Conservation (phyloP, 352 stramenopile genomes). For the Peronospora destructor region DNA sequence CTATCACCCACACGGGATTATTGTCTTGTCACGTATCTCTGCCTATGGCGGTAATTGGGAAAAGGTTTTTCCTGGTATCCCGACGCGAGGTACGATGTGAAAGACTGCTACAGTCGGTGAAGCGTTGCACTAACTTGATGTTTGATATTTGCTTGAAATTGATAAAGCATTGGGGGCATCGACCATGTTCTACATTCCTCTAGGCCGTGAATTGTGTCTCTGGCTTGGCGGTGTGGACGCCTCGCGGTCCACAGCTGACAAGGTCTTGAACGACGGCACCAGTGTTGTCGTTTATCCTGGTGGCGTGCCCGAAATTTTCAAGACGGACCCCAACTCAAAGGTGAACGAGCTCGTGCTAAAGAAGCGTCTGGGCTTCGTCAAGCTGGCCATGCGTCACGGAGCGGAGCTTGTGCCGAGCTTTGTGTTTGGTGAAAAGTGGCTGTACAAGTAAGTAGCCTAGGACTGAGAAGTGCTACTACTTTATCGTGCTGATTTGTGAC, state of each 20-base stretch:
- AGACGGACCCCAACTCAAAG: conserved; percentile 64
- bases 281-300: conserved; percentile 72
- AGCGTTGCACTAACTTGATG: not conserved
- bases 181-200: conserved; percentile 64
- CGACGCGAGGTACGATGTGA: conserved; percentile 31
- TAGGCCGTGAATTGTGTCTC: conserved; percentile 57
- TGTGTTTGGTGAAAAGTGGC: conserved; percentile 75
- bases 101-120: not conserved
- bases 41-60: conserved; percentile 66
- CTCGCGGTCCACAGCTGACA: conserved; percentile 61
- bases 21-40: conserved; percentile 64
- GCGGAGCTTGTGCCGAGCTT: conserved; percentile 71
- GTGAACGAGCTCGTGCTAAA: conserved; percentile 68
- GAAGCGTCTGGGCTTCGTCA: conserved; percentile 77
- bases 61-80: conserved; percentile 56
- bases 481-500: conserved; percentile 3
- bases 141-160: conserved; percentile 2
- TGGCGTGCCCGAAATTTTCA: conserved; percentile 73
- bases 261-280: conserved; percentile 57
- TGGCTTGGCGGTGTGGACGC: conserved; percentile 74
- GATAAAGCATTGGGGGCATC: conserved; percentile 45
- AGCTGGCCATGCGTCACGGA: conserved; percentile 68
- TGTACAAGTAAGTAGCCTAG: conserved; percentile 50
- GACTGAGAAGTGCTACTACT: not conserved
- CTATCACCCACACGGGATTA: conserved; percentile 70